A percentile compares a stretch with the other conserved stretches of the same genome.
phyloP scores from a whole-genome alignment of 148 eudicot species.

The Polygonum maritimum region DNA sequence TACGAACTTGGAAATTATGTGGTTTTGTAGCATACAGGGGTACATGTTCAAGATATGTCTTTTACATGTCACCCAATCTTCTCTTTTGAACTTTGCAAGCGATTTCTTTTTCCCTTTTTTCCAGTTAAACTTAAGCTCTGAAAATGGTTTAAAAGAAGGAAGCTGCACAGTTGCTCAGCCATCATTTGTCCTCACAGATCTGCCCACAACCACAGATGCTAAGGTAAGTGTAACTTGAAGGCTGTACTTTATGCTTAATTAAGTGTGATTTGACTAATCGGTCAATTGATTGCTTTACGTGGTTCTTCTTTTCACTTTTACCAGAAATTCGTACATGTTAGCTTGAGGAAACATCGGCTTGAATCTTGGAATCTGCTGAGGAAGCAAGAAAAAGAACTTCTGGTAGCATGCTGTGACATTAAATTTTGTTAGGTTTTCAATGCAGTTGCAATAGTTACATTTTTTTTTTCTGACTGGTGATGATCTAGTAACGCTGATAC shows the following conservation, averaged over 20 bases:
- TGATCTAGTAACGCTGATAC: not conserved
- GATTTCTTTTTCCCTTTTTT: not conserved
- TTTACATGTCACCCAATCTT: not conserved
- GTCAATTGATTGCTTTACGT: not conserved
- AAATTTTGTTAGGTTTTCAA: not conserved
- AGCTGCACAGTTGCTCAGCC: slow-evolving; percentile 24
- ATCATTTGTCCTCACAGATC: slow-evolving; percentile 19
- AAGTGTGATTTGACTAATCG: not conserved
- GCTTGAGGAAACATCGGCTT: slow-evolving; percentile 25
- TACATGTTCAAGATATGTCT: not conserved
- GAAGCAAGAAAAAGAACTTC: slow-evolving; percentile 65
- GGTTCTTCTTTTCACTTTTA: not conserved
- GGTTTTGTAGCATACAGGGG: not conserved
- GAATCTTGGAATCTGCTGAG: slow-evolving; percentile 26
- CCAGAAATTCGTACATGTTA: not conserved
- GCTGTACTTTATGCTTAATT: not conserved
- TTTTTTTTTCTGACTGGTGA: not conserved
- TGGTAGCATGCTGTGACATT: slow-evolving; percentile 32
- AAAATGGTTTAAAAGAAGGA: slow-evolving; percentile 27
- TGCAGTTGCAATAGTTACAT: not conserved
- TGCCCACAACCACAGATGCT: not conserved
- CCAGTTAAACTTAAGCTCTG: slow-evolving; percentile 35
- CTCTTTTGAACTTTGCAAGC: not conserved
- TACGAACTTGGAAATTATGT: not conserved
- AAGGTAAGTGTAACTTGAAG: not conserved